Conservation (phyloP, 345 rosid species). For the Rhizophora apiculata region DNA sequence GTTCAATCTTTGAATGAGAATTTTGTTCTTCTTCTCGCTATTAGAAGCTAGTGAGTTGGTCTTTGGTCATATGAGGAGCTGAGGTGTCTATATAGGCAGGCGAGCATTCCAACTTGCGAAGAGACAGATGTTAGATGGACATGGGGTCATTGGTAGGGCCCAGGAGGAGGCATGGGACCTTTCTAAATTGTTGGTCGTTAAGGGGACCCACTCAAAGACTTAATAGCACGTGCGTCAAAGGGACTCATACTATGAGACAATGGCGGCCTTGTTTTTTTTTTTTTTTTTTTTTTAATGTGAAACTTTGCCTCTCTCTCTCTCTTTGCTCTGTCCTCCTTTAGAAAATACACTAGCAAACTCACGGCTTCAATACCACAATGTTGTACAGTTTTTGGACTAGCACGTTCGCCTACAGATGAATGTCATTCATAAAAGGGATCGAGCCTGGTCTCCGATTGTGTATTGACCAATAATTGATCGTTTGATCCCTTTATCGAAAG, state of each 20-base stretch:
- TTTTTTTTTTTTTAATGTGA: too few relatives aligned
- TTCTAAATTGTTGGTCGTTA: constrained; percentile 23
- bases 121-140: constrained; percentile 20
- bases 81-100: constrained; percentile 18
- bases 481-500: too few relatives aligned
- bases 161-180: constrained; percentile 3
- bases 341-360: too few relatives aligned
- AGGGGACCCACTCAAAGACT: constrained; percentile 24
- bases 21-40: not conserved
- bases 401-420: too few relatives aligned
- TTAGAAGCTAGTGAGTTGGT: not conserved
- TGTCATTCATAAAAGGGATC: too few relatives aligned
- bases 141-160: not conserved
- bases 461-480: not conserved
- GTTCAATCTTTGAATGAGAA: not conserved
- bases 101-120: not conserved
- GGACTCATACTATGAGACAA: constrained; percentile 7
- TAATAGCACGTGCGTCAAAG: constrained; percentile 57
- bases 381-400: too few relatives aligned
- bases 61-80: constrained; percentile 16
- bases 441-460: not conserved
- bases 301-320: too few relatives aligned
- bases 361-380: too few relatives aligned
- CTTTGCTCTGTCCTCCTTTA: too few relatives aligned
- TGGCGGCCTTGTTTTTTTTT: constrained; percentile 38